Evolutionary conservation across 2,329 filamentous ascomycete species (phyloP), one percentile per base, ranked within the genome.

Genomic region (Bipolaris cookei): DNA sequence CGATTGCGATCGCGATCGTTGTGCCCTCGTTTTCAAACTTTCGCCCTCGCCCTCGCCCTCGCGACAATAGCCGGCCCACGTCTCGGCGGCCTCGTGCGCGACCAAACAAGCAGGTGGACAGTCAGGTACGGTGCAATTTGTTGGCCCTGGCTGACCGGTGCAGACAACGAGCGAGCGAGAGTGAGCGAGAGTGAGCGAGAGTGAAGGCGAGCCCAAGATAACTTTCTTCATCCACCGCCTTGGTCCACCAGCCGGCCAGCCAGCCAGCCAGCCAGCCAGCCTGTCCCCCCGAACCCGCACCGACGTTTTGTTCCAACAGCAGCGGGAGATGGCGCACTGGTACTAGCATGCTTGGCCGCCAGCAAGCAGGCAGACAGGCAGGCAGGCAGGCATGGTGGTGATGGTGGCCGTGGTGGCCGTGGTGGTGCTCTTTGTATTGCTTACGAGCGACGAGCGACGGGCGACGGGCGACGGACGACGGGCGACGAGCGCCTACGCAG

Each of bases 51-150:
- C 25, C 25, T 25, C 25, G 6, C 37, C 21, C 16, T 23, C 39
- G 30, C 38, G 39, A 44, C 50, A 43, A 45, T 39, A 49, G 32
- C 54, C 54, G 44, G 44, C 43, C 43, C 54, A 44, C 43, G 49
- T 39, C 28, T 42, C 43, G 37, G 28, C 28, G 14, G 13, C 14
- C 16, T 32, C 8, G 16, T 23, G 39, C 39, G 14, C 20, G 21
- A 42, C 41, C 53, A 55, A 51, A 55, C 23, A 23, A 49, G 51
- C 25, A 54, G 18, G 39, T 43, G 28, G 18, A 35, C 41, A 23
- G 43, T 42, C 25, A 25, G 44, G 44, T 35, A 47, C 44, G 25
- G 25, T 25, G 25, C 7, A 25, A 25, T 25, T 25, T 25, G 39
- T 30, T 28, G 38, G 18, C 38, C 32, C 13, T 32, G 35, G 18